These are phyloP conservation scores for Pythium graminicola DNA, from an alignment of 352 stramenopile genomes.

Conservation along the genomic window DNA sequence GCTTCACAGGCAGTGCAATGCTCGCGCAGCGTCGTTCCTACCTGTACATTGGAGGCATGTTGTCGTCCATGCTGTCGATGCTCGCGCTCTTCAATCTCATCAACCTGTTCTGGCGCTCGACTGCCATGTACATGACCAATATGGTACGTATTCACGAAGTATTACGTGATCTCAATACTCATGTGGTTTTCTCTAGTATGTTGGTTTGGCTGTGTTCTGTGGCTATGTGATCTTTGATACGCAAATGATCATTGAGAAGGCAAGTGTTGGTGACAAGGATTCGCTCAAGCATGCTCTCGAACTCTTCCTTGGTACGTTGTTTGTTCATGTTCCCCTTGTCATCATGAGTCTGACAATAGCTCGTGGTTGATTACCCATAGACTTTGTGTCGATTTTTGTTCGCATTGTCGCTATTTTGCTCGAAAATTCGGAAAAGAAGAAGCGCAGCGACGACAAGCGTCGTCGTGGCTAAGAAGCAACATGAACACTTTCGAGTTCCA, in stretches of 20 bases:
- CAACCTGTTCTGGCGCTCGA: constrained; percentile 62
- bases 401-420: constrained; percentile 80
- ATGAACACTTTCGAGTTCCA: not conserved
- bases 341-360: not conserved
- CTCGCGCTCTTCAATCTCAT: constrained; percentile 44
- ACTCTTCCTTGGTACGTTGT: constrained; percentile 71
- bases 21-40: constrained; percentile 71
- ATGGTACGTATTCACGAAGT: constrained; percentile 35
- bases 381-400: constrained; percentile 86
- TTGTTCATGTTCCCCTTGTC: not conserved
- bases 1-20: constrained; percentile 78
- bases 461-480: constrained; percentile 11
- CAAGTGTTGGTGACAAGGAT: constrained; percentile 73
- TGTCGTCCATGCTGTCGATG: constrained; percentile 58
- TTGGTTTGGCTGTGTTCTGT: constrained; percentile 82
- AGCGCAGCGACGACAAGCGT: constrained; percentile 27
- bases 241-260: constrained; percentile 90
- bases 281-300: constrained; percentile 74
- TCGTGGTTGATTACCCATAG: constrained; percentile 22
- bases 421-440: constrained; percentile 57
- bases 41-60: constrained; percentile 75
- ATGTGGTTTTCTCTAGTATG: constrained; percentile 35
- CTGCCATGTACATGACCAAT: constrained; percentile 45
- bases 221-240: constrained; percentile 89
- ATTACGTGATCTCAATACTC: not conserved